A percentile compares a stretch with the other conserved stretches of the same genome.
phyloP scores from a whole-genome alignment of 257 asterid genomes.

The Nicotiana paniculata region DNA sequence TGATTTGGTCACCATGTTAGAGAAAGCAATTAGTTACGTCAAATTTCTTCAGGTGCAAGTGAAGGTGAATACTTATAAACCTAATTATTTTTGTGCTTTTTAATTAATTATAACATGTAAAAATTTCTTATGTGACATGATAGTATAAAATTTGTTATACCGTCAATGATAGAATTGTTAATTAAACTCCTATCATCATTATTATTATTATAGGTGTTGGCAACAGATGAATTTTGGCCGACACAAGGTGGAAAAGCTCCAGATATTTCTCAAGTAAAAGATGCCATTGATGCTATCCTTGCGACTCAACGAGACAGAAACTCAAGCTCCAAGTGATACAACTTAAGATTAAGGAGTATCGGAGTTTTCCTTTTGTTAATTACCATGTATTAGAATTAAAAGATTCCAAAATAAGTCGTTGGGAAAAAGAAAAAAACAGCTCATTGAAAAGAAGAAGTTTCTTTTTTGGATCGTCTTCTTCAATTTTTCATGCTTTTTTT shows the following conservation, averaged over 20 bases:
- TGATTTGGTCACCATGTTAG: constrained; percentile 94
- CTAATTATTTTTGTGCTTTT: neutral
- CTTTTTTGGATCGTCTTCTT: neutral
- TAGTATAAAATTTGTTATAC: too few species aligned
- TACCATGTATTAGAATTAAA: neutral
- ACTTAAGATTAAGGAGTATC: too few species aligned
- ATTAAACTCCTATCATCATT: neutral
- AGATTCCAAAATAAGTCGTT: neutral
- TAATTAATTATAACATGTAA: too few species aligned
- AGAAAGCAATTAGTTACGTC: constrained; percentile 83
- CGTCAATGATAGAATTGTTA: neutral
- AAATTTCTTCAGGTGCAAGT: constrained; percentile 91
- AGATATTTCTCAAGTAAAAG: constrained; percentile 75
- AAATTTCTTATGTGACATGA: too few species aligned
- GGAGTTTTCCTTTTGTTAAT: neutral
- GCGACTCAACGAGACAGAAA: constrained; percentile 66
- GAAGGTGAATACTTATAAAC: constrained; percentile 37
- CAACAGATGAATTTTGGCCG: constrained; percentile 94
- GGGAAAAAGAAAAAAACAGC: neutral
- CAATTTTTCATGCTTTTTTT: neutral
- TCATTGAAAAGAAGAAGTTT: neutral
- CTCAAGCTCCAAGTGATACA: constrained; percentile 30
- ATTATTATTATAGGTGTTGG: constrained; percentile 52
- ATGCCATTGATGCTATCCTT: constrained; percentile 78
- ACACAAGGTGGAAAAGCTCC: constrained; percentile 83